Evolutionary conservation across 2,329 filamentous ascomycete genomes (phyloP).

Genomic region (Colletotrichum sp.): DNA sequence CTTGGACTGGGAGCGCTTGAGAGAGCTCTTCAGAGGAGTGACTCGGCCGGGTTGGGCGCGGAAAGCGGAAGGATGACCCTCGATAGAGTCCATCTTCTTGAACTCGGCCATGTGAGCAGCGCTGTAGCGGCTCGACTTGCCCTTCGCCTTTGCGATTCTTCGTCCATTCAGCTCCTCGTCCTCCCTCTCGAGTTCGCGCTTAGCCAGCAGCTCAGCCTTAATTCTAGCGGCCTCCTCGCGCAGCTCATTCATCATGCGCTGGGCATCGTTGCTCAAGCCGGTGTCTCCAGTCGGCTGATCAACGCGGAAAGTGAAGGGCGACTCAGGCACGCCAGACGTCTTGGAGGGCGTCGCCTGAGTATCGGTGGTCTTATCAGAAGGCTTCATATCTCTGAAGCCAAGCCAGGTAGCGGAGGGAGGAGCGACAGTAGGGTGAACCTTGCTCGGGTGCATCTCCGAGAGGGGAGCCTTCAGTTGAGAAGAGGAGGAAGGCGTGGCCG

Average conservation of each 20-base stretch:
- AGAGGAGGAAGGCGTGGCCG: slow-evolving; percentile 66
- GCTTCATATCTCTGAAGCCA: slow-evolving; percentile 79
- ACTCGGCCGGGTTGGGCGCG: slow-evolving; percentile 61
- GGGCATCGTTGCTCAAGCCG: slow-evolving; percentile 66
- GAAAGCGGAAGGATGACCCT: slow-evolving; percentile 81
- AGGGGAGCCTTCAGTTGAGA: slow-evolving; percentile 72
- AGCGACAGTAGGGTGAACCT: slow-evolving; percentile 76
- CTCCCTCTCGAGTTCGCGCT: slow-evolving; percentile 60
- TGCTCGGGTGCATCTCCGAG: slow-evolving; percentile 92
- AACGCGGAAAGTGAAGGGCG: slow-evolving; percentile 71
- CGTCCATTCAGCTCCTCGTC: slow-evolving; percentile 56
- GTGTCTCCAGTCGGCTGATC: slow-evolving; percentile 53
- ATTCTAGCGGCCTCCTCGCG: slow-evolving; percentile 50
- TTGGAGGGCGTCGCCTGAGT: slow-evolving; percentile 71
- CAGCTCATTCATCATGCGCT: slow-evolving; percentile 68
- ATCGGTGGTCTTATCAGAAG: slow-evolving; percentile 47
- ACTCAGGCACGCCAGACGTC: slow-evolving; percentile 52
- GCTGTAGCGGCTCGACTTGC: slow-evolving; percentile 80
- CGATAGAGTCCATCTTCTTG: slow-evolving; percentile 98
- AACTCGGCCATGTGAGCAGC: slow-evolving; percentile 87
- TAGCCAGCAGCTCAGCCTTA: slow-evolving; percentile 36
- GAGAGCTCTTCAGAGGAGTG: slow-evolving; percentile 48
- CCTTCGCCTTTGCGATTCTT: slow-evolving; percentile 81
- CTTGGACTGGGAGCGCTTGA: slow-evolving; percentile 51
- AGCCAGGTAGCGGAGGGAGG: slow-evolving; percentile 81